Percentiles rank a stretch among this genome's conserved stretches.
Conservation (phyloP, 2,329 filamentous ascomycete genomes). For the Verticillium klebahnii region DNA sequence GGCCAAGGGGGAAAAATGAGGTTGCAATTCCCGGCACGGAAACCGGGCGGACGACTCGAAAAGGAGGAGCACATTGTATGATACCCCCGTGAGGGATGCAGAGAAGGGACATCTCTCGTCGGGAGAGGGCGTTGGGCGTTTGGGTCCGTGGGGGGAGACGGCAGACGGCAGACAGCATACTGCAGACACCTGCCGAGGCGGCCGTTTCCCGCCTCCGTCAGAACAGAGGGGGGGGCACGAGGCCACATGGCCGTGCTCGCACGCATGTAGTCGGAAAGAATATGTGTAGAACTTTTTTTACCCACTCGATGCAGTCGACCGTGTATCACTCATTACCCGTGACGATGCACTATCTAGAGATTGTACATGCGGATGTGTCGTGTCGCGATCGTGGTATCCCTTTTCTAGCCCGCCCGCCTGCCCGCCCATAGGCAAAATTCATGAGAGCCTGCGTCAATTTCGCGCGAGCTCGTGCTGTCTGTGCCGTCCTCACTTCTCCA, state of each 20-base stretch:
- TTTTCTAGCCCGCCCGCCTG: neutral
- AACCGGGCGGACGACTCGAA: neutral
- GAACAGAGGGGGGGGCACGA: too few species aligned
- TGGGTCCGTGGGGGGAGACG: neutral
- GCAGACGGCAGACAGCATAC: neutral
- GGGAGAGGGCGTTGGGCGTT: neutral
- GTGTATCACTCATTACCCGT: neutral
- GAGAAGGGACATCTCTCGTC: neutral
- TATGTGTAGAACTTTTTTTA: neutral
- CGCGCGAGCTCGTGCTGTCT: neutral
- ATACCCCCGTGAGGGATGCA: slow-evolving; percentile 1
- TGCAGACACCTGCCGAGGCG: neutral
- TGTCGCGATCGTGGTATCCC: neutral
- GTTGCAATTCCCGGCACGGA: too few species aligned
- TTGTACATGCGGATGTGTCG: neutral
- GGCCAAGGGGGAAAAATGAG: too few species aligned
- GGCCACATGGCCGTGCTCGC: too few species aligned
- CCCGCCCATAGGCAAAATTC: neutral
- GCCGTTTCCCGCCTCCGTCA: too few species aligned
- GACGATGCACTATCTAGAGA: neutral
- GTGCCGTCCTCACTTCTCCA: slow-evolving; percentile 17
- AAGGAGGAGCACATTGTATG: neutral
- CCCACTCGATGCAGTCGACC: neutral
- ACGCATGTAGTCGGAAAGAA: neutral
- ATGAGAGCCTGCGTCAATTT: neutral